phyloP scores from a whole-genome alignment of 2,329 filamentous ascomycete genomes.

The Fusarium lateritium region DNA sequence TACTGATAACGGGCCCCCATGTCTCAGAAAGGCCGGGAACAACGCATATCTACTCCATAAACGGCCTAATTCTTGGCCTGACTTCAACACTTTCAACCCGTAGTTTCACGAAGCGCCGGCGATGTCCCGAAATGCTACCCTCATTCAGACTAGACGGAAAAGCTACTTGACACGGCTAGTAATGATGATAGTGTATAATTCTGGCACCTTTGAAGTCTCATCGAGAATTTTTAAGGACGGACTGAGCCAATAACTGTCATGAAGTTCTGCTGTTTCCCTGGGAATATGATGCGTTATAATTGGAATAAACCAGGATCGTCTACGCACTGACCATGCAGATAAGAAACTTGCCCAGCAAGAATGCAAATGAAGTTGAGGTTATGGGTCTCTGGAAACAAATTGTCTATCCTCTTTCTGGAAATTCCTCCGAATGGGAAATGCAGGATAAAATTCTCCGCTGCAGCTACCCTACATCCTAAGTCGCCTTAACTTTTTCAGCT shows the following conservation, averaged over 20 bases:
- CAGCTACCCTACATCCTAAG: background rate
- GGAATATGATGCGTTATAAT: too few species aligned
- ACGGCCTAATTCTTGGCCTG: background rate
- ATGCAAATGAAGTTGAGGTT: too few species aligned
- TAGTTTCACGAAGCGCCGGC: background rate
- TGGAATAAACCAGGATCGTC: too few species aligned
- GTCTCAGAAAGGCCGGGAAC: constrained; percentile 1
- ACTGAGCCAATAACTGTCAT: too few species aligned
- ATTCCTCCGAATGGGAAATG: background rate
- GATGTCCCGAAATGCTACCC: background rate
- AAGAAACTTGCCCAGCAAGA: too few species aligned
- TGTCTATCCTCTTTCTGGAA: background rate
- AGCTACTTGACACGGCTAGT: background rate
- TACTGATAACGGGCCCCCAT: background rate
- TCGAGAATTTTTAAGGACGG: too few species aligned
- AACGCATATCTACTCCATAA: background rate
- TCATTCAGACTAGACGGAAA: background rate
- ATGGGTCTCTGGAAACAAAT: too few species aligned
- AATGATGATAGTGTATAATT: background rate
- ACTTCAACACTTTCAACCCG: background rate
- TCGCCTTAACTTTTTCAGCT: too few species aligned
- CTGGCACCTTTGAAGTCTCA: too few species aligned
- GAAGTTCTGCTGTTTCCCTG: too few species aligned
- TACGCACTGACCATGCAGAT: too few species aligned
- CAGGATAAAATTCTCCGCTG: background rate